These are phyloP conservation scores for Puya raimondii DNA, from an alignment of 176 grass and related monocot species.

Conservation along the genomic window DNA sequence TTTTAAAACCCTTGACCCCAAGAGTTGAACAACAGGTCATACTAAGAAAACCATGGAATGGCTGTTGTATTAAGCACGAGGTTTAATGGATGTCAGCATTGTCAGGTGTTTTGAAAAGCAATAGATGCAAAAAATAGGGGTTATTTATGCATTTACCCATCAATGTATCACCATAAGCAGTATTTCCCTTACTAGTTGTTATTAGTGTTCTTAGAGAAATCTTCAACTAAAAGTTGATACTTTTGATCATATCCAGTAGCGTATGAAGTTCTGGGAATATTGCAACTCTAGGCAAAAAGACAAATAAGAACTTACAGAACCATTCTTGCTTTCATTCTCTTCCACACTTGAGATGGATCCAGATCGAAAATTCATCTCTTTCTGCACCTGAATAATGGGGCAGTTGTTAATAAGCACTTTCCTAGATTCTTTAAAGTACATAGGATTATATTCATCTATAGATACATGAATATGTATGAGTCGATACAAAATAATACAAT, in stretches of 20 bases:
- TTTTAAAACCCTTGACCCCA: too few relatives aligned
- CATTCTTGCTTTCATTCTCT: conserved; percentile 6
- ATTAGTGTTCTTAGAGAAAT: too few relatives aligned
- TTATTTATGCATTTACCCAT: too few relatives aligned
- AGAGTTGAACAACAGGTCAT: too few relatives aligned
- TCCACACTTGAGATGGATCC: not conserved
- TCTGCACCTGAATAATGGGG: not conserved
- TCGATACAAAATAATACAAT: not conserved
- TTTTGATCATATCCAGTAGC: not conserved
- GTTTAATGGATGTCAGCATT: too few relatives aligned
- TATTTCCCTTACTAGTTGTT: too few relatives aligned
- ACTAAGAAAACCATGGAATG: too few relatives aligned
- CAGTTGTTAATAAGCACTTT: not conserved
- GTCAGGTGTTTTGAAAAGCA: too few relatives aligned
- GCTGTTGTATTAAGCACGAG: too few relatives aligned
- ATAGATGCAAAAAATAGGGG: too few relatives aligned
- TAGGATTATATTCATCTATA: too few relatives aligned
- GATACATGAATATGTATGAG: not conserved
- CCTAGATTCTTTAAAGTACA: not conserved
- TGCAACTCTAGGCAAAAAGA: not conserved
- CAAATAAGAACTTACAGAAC: conserved; percentile 10
- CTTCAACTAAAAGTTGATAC: not conserved
- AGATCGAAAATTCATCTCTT: not conserved
- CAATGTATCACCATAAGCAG: too few relatives aligned
- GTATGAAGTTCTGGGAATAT: not conserved